These are phyloP conservation scores for Neurospora pannonica DNA, from an alignment of 495 filamentous ascomycete genomes.

Conservation along the genomic window DNA sequence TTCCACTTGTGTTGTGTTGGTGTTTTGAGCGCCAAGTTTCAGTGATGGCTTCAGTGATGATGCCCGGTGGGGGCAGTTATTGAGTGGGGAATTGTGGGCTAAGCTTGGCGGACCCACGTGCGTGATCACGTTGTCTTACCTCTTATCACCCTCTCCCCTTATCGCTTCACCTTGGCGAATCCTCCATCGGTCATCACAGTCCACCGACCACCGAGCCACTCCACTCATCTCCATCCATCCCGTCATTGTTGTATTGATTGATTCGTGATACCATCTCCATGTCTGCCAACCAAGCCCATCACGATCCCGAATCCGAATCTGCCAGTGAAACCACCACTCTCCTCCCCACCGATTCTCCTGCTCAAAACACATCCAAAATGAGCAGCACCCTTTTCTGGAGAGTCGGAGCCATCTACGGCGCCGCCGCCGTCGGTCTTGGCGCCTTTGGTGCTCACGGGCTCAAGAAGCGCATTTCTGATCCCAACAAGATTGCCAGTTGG, in stretches of 20 bases:
- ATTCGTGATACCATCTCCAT: neutral
- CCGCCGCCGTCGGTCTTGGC: constrained; percentile 46
- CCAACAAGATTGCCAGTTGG: constrained; percentile 43
- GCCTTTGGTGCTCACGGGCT: constrained; percentile 58
- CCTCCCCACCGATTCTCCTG: neutral
- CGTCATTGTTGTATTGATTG: neutral
- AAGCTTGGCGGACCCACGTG: neutral
- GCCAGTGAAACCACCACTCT: neutral
- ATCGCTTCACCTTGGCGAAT: neutral
- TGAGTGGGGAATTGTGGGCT: neutral
- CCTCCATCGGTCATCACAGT: neutral
- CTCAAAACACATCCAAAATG: constrained; percentile 4
- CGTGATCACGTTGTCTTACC: neutral
- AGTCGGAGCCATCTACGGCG: constrained; percentile 50
- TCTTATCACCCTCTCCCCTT: neutral
- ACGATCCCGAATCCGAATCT: neutral
- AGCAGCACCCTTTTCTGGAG: constrained; percentile 40
- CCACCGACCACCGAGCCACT: neutral
- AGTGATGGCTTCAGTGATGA: neutral
- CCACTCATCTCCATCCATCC: neutral
- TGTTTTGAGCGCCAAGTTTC: neutral
- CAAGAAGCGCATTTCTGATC: constrained; percentile 46
- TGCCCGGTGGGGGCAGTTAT: neutral
- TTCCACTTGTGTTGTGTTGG: too few species aligned
- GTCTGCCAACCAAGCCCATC: neutral